A percentile compares a stretch with the other conserved stretches of the same genome.
These are phyloP conservation scores for Irpex lacteus DNA, from an alignment of 1,284 basidiomycete genomes.

Conservation along the genomic window DNA sequence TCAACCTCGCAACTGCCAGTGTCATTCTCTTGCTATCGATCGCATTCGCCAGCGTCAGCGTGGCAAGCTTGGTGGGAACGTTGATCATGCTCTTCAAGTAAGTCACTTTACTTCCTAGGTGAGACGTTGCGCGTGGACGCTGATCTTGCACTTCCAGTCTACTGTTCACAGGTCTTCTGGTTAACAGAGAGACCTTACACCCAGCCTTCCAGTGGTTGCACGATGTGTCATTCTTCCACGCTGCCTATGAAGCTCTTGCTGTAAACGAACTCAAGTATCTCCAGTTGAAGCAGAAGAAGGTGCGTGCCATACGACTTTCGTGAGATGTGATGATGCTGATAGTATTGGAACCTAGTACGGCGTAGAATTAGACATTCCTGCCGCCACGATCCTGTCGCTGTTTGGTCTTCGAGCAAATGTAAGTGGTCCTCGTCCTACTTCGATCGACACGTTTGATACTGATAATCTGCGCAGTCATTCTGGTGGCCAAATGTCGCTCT, in stretches of 20 bases:
- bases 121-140: not conserved
- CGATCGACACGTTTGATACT: not conserved
- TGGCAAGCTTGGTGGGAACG: slow-evolving; percentile 92
- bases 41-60: slow-evolving; percentile 79
- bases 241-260: slow-evolving; percentile 94
- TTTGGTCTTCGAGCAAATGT: slow-evolving; percentile 88
- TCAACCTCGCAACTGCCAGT: slow-evolving; percentile 92
- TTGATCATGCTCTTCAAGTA: slow-evolving; percentile 98
- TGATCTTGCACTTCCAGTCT: slow-evolving; percentile 49
- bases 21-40: slow-evolving; percentile 91
- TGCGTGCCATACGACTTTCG: slow-evolving; percentile 31
- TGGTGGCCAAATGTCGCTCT: slow-evolving; percentile 94
- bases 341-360: slow-evolving; percentile 60
- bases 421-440: slow-evolving; percentile 19
- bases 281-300: slow-evolving; percentile 88
- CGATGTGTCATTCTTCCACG: slow-evolving; percentile 95
- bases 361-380: slow-evolving; percentile 90
- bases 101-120: slow-evolving; percentile 29
- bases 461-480: slow-evolving; percentile 61
- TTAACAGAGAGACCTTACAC: slow-evolving; percentile 88
- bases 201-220: slow-evolving; percentile 80
- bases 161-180: slow-evolving; percentile 91
- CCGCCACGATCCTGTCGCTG: slow-evolving; percentile 87
- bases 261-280: slow-evolving; percentile 95
- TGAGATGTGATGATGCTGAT: not conserved